Base-by-base conservation (phyloP, 768 basidiomycete species). In the Lactarius tabidus region DNA sequence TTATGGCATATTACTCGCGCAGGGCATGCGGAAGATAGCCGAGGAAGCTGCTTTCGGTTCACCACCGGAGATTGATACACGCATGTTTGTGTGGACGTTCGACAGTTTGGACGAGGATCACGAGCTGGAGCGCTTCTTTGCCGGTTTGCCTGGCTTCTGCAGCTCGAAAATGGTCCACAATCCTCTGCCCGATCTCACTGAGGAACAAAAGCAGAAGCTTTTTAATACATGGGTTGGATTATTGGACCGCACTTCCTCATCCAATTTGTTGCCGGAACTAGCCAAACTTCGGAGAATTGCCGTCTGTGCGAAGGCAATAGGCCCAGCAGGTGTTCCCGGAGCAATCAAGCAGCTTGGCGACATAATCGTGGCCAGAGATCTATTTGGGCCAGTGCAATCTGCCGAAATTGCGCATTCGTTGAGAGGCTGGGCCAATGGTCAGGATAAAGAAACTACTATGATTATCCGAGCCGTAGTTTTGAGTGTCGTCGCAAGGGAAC, bases 171-270 rank as follows among this genome's bases (percentile, higher is more conserved):
- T 45, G 4, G 4, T 45, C 43, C 2, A 23, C 1, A n/a, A 45
- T 14, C 43, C 43, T n/a, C 43, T 45, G 1, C 43, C 43, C n/a
- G 17, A 20, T 45, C 43, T 45, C 10, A 5, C 43, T 9, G 9
- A 12, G 12, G 10, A 45, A 20, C n/a, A 45, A 45, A 10, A 23
- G 12, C 1, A 2, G 10, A 38, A 15, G n/a, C 43, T 45, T 45
- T 45, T 0, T 1, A 5, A 0, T 10, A 1, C n/a, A 12, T 23
- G 1, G 10, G 23, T 23, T 1, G n/a, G 43, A 8, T 12, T 45
- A 1, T 23, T 23, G 1, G 43, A 45, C n/a, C 43, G 43, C 43
- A 45, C 43, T 3, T 45, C 20, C 4, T 23, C n/a, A 23, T 45
- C 43, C 10, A n/a, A n/a, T 9, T 6, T 23, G 7, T 20, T 45